Base-by-base conservation (phyloP, 768 basidiomycete genomes). In the Pleurotus platypus region DNA sequence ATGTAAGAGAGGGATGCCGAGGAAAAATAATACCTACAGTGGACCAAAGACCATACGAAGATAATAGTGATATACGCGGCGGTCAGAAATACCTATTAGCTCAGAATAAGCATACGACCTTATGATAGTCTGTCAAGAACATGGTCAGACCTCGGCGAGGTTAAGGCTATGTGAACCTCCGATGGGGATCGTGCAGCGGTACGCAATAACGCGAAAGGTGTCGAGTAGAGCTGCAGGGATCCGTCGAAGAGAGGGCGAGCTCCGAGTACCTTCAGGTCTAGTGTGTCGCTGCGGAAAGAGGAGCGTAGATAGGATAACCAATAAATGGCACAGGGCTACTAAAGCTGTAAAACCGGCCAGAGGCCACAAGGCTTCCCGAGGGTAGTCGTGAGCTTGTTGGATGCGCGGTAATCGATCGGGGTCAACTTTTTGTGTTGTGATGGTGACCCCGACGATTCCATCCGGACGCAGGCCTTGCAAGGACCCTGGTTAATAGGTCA, bases 291-390 rank as follows among this genome's bases (percentile, higher is more conserved):
- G 49, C 49, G 62, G 46, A 39, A 55, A 57, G 58, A 70, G 3
- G 43, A 62, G 61, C 61, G 62, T 18, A 15, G 60, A 38, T 3
- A 67, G 39, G 20, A 67, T 62, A 5, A 69, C 67, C 2, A 66
- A 16, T 59, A 69, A 66, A 45, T 77, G 75, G 54, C 58, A 65
- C 51, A 78, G 2, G 11, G 72, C 66, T 46, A 78, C 61, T 38
- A 80, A 63, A 48, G 67, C 70, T 56, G 81, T 72, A 66, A 80
- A 74, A 57, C 67, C 64, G 8, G 71, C 74, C 27, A 80, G 42
- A 57, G 75, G 68, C 62, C 73, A 79, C 69, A 77, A 75, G 18
- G 76, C 65, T 57, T 77, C 68, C 40, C 70, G 66, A 3, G 79
- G 75, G 61, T 79, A 80, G 24, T 60, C 51, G 42, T 54, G 51